A percentile compares a stretch with the other conserved stretches of the same genome.
Conservation (phyloP, 441 rosid species). For the Syzygium syzygioides region DNA sequence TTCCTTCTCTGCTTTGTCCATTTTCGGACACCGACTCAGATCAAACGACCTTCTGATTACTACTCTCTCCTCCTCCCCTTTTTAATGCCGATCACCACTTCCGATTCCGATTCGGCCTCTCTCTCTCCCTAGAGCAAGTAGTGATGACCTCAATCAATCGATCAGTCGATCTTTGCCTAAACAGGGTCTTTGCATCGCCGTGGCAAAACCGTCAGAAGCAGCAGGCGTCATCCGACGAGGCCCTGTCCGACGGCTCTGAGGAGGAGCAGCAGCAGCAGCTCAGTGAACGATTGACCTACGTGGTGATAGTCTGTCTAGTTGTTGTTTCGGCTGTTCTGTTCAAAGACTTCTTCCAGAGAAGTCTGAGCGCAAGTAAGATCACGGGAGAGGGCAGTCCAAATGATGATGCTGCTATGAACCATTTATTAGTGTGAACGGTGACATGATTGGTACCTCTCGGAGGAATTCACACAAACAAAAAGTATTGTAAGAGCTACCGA, state of each 20-base stretch:
- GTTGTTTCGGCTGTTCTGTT: background rate
- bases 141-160: no score
- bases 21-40: no score
- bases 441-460: background rate
- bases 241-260: background rate
- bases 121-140: no score
- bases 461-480: background rate
- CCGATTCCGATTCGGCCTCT: no score
- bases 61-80: no score
- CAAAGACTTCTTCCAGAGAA: background rate
- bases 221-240: conserved; percentile 32
- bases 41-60: no score
- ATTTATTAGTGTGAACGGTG: background rate
- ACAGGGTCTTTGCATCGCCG: background rate
- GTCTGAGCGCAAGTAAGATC: background rate
- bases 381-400: background rate
- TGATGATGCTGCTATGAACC: background rate
- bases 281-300: background rate
- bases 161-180: background rate
- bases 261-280: background rate
- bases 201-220: no score
- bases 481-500: background rate
- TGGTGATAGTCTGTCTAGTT: background rate
- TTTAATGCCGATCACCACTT: no score
- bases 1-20: no score